Base-by-base conservation (phyloP, 805 yeast species). In the Torulaspora quercuum region DNA sequence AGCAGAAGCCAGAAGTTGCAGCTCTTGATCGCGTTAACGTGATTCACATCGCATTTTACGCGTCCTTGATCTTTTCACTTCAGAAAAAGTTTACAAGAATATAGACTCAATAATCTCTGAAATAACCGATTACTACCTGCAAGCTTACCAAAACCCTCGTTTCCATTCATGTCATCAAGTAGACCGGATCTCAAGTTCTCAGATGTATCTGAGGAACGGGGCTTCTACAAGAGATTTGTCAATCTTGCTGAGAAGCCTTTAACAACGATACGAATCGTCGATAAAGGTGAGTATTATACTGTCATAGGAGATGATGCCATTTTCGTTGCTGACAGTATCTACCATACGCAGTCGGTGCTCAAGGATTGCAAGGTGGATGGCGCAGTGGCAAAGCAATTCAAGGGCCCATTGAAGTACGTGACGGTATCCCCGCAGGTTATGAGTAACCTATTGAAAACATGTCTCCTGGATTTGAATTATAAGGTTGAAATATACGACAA, bases 401-500 rank as follows among this genome's bases (percentile, higher is more conserved):
- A 45, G 10, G 59, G 56, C 20, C 56, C 61, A 1, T 25, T 37
- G 12, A 48, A 54, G 33, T 83, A 83, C 46, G 82, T 85, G 21
- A 85, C 96, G 0, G 66, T 92, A 29, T 82, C 95, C 1, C 72
- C 78, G 0, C 82, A 86, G 26, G 85, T 86, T 2, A 74, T 89
- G 37, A 64, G 76, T 15, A 77, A 76, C 39, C 59, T 90, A 28
- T 61, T 89, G 39, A 75, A 75, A 37, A 72, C 72, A 41, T 79
- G 85, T 36, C 69, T 92, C 14, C 67, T 88, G 29, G 85, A 80
- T 25, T 69, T 73, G 31, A 86, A 88, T 11, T 72, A 72, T 52
- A 87, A 87, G 57, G 74, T 92, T 11, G 95, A 89, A 54, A 73
- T 92, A 11, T 90, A 83, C 57, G 79, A 78, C 48, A 76, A 71